Conservation (phyloP, 2,329 filamentous ascomycete genomes). For the Penicillium sp. region DNA sequence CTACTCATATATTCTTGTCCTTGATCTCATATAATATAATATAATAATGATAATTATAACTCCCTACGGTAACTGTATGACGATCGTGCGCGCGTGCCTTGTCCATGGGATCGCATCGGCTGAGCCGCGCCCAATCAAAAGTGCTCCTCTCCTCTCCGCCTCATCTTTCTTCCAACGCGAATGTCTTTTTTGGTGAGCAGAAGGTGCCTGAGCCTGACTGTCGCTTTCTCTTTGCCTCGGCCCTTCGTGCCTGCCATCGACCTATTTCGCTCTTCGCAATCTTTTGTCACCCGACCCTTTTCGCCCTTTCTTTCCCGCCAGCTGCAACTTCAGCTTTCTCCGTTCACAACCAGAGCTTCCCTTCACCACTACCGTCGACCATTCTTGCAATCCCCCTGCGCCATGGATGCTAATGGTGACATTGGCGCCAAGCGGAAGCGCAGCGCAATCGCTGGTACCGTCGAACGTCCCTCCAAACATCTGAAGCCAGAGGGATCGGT, state of each 20-base stretch:
- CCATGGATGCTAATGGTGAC: slow-evolving; percentile 57
- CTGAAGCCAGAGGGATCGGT: slow-evolving; percentile 53
- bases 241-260: neutral
- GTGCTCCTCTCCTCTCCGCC: slow-evolving; percentile 19
- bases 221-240: neutral
- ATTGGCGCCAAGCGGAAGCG: slow-evolving; percentile 60
- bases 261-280: slow-evolving; percentile 14
- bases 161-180: slow-evolving; percentile 26
- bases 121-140: slow-evolving; percentile 21
- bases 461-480: slow-evolving; percentile 61
- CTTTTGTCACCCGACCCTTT: slow-evolving; percentile 13
- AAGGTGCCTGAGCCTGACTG: slow-evolving; percentile 33
- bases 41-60: no score
- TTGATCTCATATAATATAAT: no score
- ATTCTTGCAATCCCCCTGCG: slow-evolving; percentile 15
- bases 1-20: no score
- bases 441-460: slow-evolving; percentile 53
- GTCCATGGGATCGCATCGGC: slow-evolving; percentile 22
- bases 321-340: slow-evolving; percentile 15
- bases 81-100: slow-evolving; percentile 15
- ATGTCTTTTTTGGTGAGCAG: slow-evolving; percentile 41
- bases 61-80: neutral
- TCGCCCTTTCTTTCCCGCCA: slow-evolving; percentile 15
- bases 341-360: slow-evolving; percentile 2
- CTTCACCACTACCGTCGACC: slow-evolving; percentile 8